Base-by-base conservation (phyloP, 768 basidiomycete species). In the Lentinula edodes region DNA sequence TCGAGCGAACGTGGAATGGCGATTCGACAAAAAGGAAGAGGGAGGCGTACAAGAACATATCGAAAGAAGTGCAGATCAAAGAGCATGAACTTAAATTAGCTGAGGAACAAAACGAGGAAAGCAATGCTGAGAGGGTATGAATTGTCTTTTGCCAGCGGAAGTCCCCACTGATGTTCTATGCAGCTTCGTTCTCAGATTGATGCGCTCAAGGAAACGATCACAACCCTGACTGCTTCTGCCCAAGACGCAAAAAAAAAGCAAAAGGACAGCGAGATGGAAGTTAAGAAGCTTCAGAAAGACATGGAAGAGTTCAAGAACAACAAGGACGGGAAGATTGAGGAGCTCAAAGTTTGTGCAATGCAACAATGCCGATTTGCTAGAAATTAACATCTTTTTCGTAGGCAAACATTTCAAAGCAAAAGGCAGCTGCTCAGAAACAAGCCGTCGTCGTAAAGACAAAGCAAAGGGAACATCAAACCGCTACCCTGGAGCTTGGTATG, bases 301-400 rank as follows among this genome's bases (percentile, higher is more conserved):
- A 98, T 99, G 94, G 85, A 85, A 59, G 97, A 98, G 77, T 98
- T 99, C 80, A 95, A 97, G 78, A 90, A 95, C 74, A 95, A 99
- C 77, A 97, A 97, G 72, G 97, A 98, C 55, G 93, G 94, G 52
- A 98, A 98, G 75, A 90, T 93, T 59, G 90, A 89, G 16, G 91
- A 98, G 71, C 83, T 98, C 65, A 97, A 95, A 80, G 95, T 91
- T 61, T 51, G 77, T 34, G 16, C 51, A 18, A 45, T 36, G 39
- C 38, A 13, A 3, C 58, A 63, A 39, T 45, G 60, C 41, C 16
- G 52, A 10, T 41, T 41, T 6, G 1, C 43, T 5, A 35, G 58
- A 23, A 35, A 0, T 18, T 62, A 13, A 46, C 43, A 13, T 56
- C 60, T 51, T 28, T 28, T 6, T n/a, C 5, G 1, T 68, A 94